These are phyloP conservation scores for Knoxdaviesia capensis DNA, from an alignment of 2,329 filamentous ascomycete species.

Conservation along the genomic window DNA sequence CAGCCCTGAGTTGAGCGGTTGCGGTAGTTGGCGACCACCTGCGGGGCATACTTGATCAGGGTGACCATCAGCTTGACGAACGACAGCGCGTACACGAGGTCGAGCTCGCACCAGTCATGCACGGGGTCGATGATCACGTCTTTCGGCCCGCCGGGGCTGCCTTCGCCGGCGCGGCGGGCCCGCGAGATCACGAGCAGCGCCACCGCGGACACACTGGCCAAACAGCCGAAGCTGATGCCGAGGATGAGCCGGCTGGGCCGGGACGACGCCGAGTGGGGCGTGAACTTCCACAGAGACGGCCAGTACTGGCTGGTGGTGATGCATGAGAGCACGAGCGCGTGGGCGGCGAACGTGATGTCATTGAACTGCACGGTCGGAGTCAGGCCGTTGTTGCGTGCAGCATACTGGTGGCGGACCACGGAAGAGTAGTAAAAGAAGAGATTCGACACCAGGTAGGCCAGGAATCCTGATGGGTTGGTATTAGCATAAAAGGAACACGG, in stretches of 20 bases:
- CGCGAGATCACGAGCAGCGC: constrained; percentile 23
- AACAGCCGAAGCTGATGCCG: constrained; percentile 48
- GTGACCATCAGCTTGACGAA: constrained; percentile 84
- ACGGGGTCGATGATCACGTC: constrained; percentile 14
- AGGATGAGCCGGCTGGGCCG: constrained; percentile 40
- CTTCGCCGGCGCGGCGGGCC: constrained; percentile 8
- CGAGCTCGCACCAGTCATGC: constrained; percentile 38
- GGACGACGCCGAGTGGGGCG: constrained; percentile 31
- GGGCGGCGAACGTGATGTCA: constrained; percentile 71
- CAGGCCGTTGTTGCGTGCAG: constrained; percentile 51
- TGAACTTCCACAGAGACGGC: constrained; percentile 60
- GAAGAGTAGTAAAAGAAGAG: constrained; percentile 60
- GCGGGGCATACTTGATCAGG: constrained; percentile 81
- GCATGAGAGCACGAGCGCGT: constrained; percentile 53
- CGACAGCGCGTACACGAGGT: constrained; percentile 48
- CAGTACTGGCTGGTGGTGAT: constrained; percentile 65
- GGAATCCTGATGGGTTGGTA: constrained; percentile 32
- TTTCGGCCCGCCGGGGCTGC: constrained; percentile 7
- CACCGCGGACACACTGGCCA: constrained; percentile 35
- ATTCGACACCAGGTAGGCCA: constrained; percentile 58
- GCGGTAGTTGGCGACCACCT: constrained; percentile 64
- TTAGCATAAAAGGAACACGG: not conserved
- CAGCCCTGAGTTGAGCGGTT: constrained; percentile 75
- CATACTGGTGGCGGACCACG: constrained; percentile 63
- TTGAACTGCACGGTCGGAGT: constrained; percentile 76